These are phyloP conservation scores for Ustilago hordei DNA, from an alignment of 1,284 basidiomycete genomes.

Conservation along the genomic window DNA sequence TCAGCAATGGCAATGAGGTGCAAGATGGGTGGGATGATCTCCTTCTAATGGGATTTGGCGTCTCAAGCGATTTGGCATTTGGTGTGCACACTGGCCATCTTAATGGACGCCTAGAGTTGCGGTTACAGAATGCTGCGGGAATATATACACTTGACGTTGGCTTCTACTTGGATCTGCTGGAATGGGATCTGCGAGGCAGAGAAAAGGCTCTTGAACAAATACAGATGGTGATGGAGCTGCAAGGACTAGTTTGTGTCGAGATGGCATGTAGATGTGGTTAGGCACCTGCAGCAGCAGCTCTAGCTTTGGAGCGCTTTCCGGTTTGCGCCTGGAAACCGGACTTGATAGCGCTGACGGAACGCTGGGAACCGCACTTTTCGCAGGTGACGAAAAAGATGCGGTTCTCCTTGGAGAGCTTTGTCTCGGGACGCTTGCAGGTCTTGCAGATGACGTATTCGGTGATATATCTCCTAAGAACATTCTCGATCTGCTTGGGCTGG, in stretches of 20 bases:
- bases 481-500: constrained; percentile 99
- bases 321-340: constrained; percentile 98
- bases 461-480: constrained; percentile 95
- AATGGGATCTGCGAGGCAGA: background rate
- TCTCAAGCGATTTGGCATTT: no score
- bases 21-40: no score
- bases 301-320: constrained; percentile 73
- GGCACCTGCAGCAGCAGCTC: constrained; percentile 50
- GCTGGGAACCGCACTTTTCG: constrained; percentile 89
- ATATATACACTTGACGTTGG: no score
- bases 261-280: constrained; percentile 7
- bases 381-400: constrained; percentile 99
- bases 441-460: constrained; percentile 99
- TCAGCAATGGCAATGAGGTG: no score
- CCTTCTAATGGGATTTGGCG: no score
- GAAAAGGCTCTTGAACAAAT: constrained; percentile 25
- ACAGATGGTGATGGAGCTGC: constrained; percentile 16
- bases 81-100: no score
- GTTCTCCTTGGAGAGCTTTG: constrained; percentile 94
- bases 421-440: constrained; percentile 98
- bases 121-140: background rate
- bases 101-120: no score
- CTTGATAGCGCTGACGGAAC: constrained; percentile 96
- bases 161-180: background rate
- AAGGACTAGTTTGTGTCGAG: background rate